Base-by-base conservation (phyloP, 2,329 filamentous ascomycete species). In the Trichoderma afroharzianum region DNA sequence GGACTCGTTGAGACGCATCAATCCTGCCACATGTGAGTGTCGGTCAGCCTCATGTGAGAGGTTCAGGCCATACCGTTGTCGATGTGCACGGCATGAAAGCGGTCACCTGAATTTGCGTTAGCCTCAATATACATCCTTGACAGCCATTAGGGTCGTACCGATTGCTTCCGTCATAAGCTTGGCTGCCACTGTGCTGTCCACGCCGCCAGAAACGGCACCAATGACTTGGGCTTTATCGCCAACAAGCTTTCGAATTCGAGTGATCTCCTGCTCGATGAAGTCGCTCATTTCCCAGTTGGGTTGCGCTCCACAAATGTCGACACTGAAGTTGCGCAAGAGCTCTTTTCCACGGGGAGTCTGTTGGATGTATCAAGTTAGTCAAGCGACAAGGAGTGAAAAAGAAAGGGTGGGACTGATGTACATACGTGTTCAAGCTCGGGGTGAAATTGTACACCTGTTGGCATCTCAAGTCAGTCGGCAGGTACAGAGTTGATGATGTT, bases 151-250 rank as follows among this genome's bases (percentile, higher is more conserved):
- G 39, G 15, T 43, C 61, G 55, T 73, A 71, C 83, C 86, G 78
- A 98, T 97, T 6, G 94, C 94, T 78, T 94, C 90, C 75, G 91
- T 87, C 93, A 97, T 95, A 24, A 98, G 86, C 81, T 91, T 92
- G 0, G 93, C 93, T 2, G 91, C 94, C 12, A 98, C 95, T 3
- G 95, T 98, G 12, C 89, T 92, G 81, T 98, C 95, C 18, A 98
- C 95, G 77, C 95, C 95, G 75, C 95, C 94, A 74, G 88, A 82
- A 36, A 83, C 81, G 8, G 83, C 84, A 11, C 83, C 83, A 75
- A 95, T 90, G 68, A 97, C 95, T 78, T 96, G 95, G 1, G 88
- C 94, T 70, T 88, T 91, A 32, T 91, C 87, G 26, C 96, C 96
- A 55, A 98, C 94, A 39, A 97, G 85, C 32, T 90, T 87, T 33